A percentile compares a stretch with the other conserved stretches of the same genome.
Evolutionary conservation across 306 rosid species (phyloP).

Genomic region (Casuarina glauca): DNA sequence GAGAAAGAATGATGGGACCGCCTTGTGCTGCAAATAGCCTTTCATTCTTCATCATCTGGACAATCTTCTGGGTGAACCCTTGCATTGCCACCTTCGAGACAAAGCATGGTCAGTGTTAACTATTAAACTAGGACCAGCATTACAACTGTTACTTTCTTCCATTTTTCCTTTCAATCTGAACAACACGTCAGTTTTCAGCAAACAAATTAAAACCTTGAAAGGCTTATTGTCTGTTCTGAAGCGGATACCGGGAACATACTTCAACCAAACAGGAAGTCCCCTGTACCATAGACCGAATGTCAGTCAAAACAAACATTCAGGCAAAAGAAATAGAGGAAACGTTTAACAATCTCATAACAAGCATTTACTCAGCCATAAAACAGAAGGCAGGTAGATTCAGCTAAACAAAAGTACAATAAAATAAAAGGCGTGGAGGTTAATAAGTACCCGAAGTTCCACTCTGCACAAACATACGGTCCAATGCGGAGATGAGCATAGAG

Average conservation of each 20-base stretch:
- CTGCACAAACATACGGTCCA: conserved; percentile 97
- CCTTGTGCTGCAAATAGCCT: conserved; percentile 87
- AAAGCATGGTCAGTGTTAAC: conserved; percentile 8
- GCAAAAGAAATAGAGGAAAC: not conserved
- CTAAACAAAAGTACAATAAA: not conserved
- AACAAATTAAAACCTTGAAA: conserved; percentile 62
- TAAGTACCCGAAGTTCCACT: conserved; percentile 93
- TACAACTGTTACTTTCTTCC: not conserved
- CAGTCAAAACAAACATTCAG: conserved; percentile 24
- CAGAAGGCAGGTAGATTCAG: not conserved
- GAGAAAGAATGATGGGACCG: conserved; percentile 94
- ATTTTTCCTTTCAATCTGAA: not conserved
- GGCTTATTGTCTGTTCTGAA: conserved; percentile 93
- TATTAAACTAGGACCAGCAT: conserved; percentile 9
- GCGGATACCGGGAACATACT: conserved; percentile 92
- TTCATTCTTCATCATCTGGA: conserved; percentile 85
- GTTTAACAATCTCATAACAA: conserved; percentile 6
- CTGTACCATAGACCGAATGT: conserved; percentile 39
- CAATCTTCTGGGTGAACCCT: conserved; percentile 86
- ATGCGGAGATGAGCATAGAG: conserved; percentile 93
- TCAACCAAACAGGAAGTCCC: conserved; percentile 97
- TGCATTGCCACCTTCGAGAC: conserved; percentile 75
- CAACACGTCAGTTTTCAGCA: not conserved
- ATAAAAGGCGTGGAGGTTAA: not conserved
- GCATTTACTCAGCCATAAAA: not conserved